These are phyloP conservation scores for Clitocybe nebularis DNA, from an alignment of 1,284 basidiomycete genomes.

Conservation along the genomic window DNA sequence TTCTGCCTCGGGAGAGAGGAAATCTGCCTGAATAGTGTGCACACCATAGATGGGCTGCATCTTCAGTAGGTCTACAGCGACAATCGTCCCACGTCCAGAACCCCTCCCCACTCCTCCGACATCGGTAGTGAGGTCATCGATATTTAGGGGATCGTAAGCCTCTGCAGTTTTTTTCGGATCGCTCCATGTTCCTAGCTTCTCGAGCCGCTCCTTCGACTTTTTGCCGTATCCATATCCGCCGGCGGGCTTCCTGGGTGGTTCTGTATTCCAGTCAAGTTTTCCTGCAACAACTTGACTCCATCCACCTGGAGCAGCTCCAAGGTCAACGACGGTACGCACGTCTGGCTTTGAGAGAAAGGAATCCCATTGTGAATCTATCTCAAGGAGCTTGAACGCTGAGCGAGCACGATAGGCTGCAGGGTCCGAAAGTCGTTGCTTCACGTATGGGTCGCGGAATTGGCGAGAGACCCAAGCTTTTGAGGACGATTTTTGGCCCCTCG, in stretches of 20 bases:
- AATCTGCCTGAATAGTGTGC: constrained; percentile 67
- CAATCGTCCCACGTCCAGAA: constrained; percentile 52
- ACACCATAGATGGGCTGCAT: constrained; percentile 71
- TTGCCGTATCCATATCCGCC: not conserved
- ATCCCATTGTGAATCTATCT: constrained; percentile 55
- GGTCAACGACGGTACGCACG: constrained; percentile 67
- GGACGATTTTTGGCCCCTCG: constrained; percentile 27
- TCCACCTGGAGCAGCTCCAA: constrained; percentile 85
- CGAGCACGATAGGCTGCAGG: constrained; percentile 64
- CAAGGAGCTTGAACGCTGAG: constrained; percentile 82
- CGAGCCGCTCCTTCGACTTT: not conserved
- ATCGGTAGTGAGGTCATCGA: constrained; percentile 23
- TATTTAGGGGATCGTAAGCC: constrained; percentile 38
- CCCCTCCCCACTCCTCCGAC: not conserved
- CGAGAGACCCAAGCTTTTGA: constrained; percentile 58
- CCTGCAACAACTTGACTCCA: constrained; percentile 82
- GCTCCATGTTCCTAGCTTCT: constrained; percentile 1
- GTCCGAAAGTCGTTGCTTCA: constrained; percentile 51
- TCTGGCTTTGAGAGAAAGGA: constrained; percentile 49
- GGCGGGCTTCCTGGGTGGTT: constrained; percentile 1
- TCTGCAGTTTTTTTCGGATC: constrained; percentile 5
- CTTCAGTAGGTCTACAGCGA: constrained; percentile 72
- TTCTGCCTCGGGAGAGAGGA: constrained; percentile 58
- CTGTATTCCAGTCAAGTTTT: constrained; percentile 42
- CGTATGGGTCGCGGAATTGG: constrained; percentile 65